Conservation (phyloP, 2,329 filamentous ascomycete species). For the Bipolaris zeicola region DNA sequence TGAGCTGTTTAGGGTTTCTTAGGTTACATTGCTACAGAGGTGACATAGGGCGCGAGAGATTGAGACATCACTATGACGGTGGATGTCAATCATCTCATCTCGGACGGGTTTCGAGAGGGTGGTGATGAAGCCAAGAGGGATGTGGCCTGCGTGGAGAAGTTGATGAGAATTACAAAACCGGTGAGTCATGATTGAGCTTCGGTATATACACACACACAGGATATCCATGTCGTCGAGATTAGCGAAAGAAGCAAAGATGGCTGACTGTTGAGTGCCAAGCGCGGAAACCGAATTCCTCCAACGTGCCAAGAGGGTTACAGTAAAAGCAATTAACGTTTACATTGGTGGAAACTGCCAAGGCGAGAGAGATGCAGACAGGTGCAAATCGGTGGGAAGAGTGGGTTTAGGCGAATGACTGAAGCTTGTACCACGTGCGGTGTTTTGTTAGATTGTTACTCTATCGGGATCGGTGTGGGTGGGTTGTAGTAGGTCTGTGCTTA, state of each 20-base stretch:
- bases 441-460: not conserved
- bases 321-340: constrained; percentile 8
- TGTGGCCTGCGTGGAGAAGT: not conserved
- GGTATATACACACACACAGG: not conserved
- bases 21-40: not conserved
- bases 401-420: not conserved
- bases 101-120: not conserved
- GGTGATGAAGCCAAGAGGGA: too few relatives aligned
- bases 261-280: constrained; percentile 25
- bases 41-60: not conserved
- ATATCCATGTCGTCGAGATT: constrained; percentile 10
- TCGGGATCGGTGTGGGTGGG: not conserved
- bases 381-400: constrained; percentile 6
- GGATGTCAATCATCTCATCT: not conserved
- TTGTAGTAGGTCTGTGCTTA: not conserved
- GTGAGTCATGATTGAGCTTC: not conserved
- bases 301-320: constrained; percentile 22
- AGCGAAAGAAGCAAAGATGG: constrained; percentile 2
- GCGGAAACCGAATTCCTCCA: constrained; percentile 29
- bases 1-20: not conserved
- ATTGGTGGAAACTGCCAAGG: constrained; percentile 21
- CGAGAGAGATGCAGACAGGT: not conserved
- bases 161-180: not conserved
- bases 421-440: not conserved
- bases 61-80: not conserved